A percentile compares a stretch with the other conserved stretches of the same genome.
These are phyloP conservation scores for Diaporthe velutina DNA, from an alignment of 2,329 filamentous ascomycete species.

Conservation along the genomic window DNA sequence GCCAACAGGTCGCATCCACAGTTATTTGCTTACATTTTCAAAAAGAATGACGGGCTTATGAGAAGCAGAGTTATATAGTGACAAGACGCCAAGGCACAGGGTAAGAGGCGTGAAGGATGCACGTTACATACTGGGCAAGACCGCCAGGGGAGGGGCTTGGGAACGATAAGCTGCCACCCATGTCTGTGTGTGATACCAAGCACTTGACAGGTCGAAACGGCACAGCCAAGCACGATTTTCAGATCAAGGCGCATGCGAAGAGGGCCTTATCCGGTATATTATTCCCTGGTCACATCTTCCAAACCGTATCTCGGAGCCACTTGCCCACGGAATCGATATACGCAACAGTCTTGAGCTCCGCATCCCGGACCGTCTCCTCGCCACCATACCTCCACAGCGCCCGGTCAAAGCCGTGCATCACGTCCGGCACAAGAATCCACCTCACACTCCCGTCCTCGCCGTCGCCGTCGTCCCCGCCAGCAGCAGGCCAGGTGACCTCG, in stretches of 20 bases:
- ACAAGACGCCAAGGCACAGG: neutral
- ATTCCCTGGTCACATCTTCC: constrained; percentile 14
- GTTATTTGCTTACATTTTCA: neutral
- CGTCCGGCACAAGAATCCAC: constrained; percentile 51
- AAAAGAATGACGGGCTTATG: too few relatives aligned
- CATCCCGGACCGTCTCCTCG: constrained; percentile 40
- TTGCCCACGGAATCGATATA: constrained; percentile 29
- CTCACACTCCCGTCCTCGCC: constrained; percentile 36
- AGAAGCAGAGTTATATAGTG: too few relatives aligned
- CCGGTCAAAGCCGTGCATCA: constrained; percentile 49
- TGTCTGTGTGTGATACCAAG: too few relatives aligned
- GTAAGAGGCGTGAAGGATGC: neutral
- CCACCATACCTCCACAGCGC: constrained; percentile 21
- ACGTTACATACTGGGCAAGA: neutral
- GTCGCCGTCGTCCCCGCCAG: constrained; percentile 34
- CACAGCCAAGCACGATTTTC: neutral
- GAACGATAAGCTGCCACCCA: neutral
- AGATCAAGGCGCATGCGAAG: neutral
- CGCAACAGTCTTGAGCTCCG: constrained; percentile 42
- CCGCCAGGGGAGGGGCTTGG: neutral
- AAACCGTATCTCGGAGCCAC: constrained; percentile 34
- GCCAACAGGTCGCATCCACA: neutral
- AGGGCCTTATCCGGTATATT: too few relatives aligned
- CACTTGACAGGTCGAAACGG: too few relatives aligned
- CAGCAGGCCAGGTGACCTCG: constrained; percentile 35